Evolutionary conservation across 2,329 filamentous ascomycete species (phyloP).

Genomic region (Huntiella savannae): DNA sequence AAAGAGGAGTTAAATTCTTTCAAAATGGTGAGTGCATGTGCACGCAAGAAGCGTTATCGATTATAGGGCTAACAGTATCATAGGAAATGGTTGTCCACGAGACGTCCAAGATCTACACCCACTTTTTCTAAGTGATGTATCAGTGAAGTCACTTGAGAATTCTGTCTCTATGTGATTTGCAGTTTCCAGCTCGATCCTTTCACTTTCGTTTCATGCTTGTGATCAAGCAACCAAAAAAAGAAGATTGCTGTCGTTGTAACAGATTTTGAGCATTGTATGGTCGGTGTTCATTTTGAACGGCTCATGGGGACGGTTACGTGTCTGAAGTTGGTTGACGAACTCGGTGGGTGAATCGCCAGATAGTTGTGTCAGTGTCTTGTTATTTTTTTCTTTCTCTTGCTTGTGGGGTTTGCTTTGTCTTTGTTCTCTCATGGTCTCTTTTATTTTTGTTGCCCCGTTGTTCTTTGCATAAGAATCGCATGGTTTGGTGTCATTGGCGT

Average conservation of each 20-base stretch:
- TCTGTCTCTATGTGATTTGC: too few relatives aligned
- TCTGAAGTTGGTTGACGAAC: too few relatives aligned
- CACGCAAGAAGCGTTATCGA: neutral
- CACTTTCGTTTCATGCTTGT: too few relatives aligned
- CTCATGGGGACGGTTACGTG: too few relatives aligned
- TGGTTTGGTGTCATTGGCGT: conserved; percentile 11
- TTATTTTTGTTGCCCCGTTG: conserved; percentile 20
- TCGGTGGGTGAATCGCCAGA: too few relatives aligned
- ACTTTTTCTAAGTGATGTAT: conserved; percentile 69
- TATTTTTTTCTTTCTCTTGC: conserved; percentile 15
- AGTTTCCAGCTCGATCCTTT: too few relatives aligned
- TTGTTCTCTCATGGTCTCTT: conserved; percentile 11
- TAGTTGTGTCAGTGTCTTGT: neutral
- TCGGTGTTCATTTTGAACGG: too few relatives aligned
- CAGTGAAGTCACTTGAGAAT: too few relatives aligned
- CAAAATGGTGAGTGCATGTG: conserved; percentile 62
- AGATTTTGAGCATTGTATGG: too few relatives aligned
- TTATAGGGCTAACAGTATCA: neutral
- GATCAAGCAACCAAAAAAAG: too few relatives aligned
- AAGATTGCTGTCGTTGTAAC: too few relatives aligned
- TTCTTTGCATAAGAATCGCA: conserved; percentile 12
- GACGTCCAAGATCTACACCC: conserved; percentile 95
- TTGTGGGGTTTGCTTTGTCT: conserved; percentile 12
- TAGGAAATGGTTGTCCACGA: conserved; percentile 99
- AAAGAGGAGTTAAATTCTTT: conserved; percentile 98